Evolutionary conservation across 352 stramenopile genomes (phyloP), one percentile per base, ranked within the genome.

Genomic region (Peronospora tabacina): DNA sequence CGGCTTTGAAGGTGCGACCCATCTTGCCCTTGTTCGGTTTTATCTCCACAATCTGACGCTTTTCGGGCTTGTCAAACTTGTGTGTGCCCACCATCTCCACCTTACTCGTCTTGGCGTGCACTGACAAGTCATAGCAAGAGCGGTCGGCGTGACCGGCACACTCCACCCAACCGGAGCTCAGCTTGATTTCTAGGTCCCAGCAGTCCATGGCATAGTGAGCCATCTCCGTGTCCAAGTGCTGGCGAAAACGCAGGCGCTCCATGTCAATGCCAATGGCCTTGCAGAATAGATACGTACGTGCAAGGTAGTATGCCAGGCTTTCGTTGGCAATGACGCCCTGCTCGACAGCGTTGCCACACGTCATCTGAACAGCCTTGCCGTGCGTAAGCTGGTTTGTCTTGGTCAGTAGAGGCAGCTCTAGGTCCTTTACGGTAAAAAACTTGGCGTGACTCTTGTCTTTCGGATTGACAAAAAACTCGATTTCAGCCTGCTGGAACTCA

Each of bases 401-500:
- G 44, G 86, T 91, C 44, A 97, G 85, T n/a, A 98, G 78, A 48
- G 90, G 86, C 26, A 98, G 71, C 46, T 61, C 43, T 53, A 85
- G 61, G 48, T 88, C 66, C 6, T 78, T 78, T 7, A 99, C 82
- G 7, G 66, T 70, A 20, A 62, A 52, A 65, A 99, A 99, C 58
- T 97, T 98, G 13, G 91, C 75, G 75, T 99, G 96, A n/a, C 78
- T 75, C 78, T 98, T 99, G 63, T 99, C 90, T 54, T 97, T 95
- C 0, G 97, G 97, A 69, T 99, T 95, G 28, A 98, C 94, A 76
- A 99, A 99, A 58, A 90, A 92, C 63, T 99, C 97, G 49, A 99
- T 99, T 78, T 99, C 96, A 34, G 91, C 95, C 90, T 99, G 98
- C 68, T 94, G 96, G 75, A 99, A 99, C 82, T 99, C 97, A 37